phyloP scores from a whole-genome alignment of 2,329 filamentous ascomycete species.

The Botrytis porri region DNA sequence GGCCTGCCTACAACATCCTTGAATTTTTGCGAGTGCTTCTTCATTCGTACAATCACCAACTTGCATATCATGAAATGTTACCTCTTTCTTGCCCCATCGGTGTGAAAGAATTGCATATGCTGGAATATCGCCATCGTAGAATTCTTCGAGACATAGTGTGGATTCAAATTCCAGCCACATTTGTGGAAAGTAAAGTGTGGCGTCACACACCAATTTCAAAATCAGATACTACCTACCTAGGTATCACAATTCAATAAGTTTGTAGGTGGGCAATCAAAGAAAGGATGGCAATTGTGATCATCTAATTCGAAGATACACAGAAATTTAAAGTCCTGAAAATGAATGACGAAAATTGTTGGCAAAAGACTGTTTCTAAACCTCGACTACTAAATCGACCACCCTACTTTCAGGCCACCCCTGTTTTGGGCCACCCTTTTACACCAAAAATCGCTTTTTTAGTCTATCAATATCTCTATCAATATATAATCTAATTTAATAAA shows the following conservation, averaged over 20 bases:
- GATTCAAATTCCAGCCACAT: not conserved
- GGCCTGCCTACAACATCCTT: not conserved
- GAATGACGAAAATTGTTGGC: no score
- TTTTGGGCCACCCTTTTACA: no score
- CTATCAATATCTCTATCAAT: no score
- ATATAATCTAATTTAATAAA: no score
- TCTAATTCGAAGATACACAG: not conserved
- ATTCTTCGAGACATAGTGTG: not conserved
- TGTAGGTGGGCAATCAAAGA: not conserved
- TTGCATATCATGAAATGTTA: constrained; percentile 35
- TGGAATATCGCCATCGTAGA: not conserved
- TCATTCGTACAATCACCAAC: not conserved
- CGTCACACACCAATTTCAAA: not conserved
- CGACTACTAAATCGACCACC: no score
- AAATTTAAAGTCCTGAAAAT: not conserved
- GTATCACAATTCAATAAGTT: not conserved
- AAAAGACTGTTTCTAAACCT: not conserved
- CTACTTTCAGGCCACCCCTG: no score
- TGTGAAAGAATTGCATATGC: constrained; percentile 42
- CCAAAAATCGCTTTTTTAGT: no score
- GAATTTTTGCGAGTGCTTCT: not conserved
- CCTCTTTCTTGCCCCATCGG: constrained; percentile 39
- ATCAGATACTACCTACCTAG: no score
- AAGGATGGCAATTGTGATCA: not conserved
- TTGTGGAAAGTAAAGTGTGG: not conserved